Base-by-base conservation (phyloP, 163 green algal species). In the Scenedesmus sp. region DNA sequence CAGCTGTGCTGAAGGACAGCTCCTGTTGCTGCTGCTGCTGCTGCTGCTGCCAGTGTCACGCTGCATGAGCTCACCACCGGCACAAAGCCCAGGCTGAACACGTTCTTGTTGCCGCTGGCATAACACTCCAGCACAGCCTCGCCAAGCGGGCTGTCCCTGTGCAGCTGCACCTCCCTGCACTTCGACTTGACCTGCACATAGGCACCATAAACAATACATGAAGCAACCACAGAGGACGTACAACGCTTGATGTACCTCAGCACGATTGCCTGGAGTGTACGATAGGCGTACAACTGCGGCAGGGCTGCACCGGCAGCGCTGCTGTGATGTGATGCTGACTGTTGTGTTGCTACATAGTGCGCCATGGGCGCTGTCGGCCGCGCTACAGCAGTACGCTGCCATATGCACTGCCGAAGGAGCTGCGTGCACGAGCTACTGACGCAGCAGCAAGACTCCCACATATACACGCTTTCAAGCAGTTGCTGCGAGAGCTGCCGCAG, bases 91-190 rank as follows among this genome's bases (percentile, higher is more conserved):
- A 99, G 96, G 83, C 97, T 95, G 94, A 99, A 99, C 2, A 99
- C 95, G 94, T 99, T 99, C 79, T 97, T 95, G 20, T 90, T 96
- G 74, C 97, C 98, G 57, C 94, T 97, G 86, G 97, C 96, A 94
- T 99, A 99, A 95, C 98, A 99, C 95, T 99, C 98, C 23, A 99
- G 95, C 74, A 99, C 94, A 7, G 97, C 97, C 18, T 99, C 98
- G 0, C 98, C 98, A 52, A 99, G 95, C 5, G 98, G 98, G 52
- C 92, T 97, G 94, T 99, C 96, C 88, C 95, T 96, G 95, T 99
- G 98, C 88, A 99, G 96, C 91, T 96, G 92, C 26, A 99, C 97
- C 94, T 99, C 97, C 91, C 97, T 97, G 86, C 67, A 90, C 67
- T 86, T 85, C 46, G 93, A 96, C 87, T 98, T 97, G 13, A 97